These are phyloP conservation scores for Ilex asprella DNA, from an alignment of 257 asterid genomes.

Conservation along the genomic window DNA sequence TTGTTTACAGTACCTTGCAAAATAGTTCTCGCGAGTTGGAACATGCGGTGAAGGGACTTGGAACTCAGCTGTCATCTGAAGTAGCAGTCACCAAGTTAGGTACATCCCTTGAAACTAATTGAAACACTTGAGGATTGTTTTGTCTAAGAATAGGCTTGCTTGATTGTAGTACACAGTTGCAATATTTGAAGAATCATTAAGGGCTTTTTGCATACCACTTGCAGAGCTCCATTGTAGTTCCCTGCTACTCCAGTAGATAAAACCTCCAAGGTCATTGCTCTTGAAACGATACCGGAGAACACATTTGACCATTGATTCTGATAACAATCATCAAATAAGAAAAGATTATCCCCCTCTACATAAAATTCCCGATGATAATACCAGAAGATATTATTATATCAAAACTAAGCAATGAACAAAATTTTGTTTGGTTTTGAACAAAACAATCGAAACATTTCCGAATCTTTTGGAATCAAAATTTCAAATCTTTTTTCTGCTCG, in stretches of 20 bases:
- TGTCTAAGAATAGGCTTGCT: too few relatives aligned
- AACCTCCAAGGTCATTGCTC: conserved; percentile 39
- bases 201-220: conserved; percentile 30
- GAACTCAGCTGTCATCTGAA: conserved; percentile 53
- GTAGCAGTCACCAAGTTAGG: neutral
- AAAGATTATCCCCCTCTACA: too few relatives aligned
- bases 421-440: too few relatives aligned
- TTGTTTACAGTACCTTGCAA: conserved; percentile 44
- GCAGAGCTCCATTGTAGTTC: conserved; percentile 52
- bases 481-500: too few relatives aligned
- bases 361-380: too few relatives aligned
- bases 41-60: conserved; percentile 57
- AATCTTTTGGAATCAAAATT: too few relatives aligned
- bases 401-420: too few relatives aligned
- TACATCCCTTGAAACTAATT: too few relatives aligned
- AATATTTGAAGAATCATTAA: too few relatives aligned
- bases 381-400: neutral
- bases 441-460: too few relatives aligned
- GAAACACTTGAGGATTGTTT: too few relatives aligned
- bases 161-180: too few relatives aligned
- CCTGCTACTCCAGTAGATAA: conserved; percentile 56
- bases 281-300: conserved; percentile 42
- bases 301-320: conserved; percentile 45
- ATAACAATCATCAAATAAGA: neutral
- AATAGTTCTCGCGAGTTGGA: conserved; percentile 48